Evolutionary conservation across 306 rosid species (phyloP), one percentile per base, ranked within the genome.

Genomic region (Sphenostylis stenocarpa): DNA sequence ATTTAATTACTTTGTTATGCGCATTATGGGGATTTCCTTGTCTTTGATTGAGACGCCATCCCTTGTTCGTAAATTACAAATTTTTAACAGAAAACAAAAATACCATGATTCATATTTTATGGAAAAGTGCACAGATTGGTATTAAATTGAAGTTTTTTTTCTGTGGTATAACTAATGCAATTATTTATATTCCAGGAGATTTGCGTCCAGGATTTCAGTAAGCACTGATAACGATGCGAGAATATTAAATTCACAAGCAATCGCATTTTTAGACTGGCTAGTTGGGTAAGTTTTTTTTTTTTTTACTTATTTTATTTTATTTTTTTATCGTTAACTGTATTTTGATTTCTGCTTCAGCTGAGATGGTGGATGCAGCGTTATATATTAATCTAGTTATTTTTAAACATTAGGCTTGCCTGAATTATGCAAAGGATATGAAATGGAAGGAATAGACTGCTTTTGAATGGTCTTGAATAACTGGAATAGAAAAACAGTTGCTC

Each of bases 161-260:
- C 4, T 19, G 17, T 65, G 45, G 24, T 23, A 48, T 57, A 71
- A 67, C 31, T 41, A 31, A 1, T 5, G 75, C 64, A 34, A 29
- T 67, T 58, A 33, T 52, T 67, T 85, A 80, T 78, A 67, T 81
- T 87, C 83, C 94, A 94, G 98, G 90, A 91, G 85, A 77, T 72
- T 73, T 77, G 76, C 84, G 19, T 82, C 93, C 71, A 78, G 67
- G 69, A 86, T 72, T 21, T 76, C 90, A 58, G 51, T 57, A 65
- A 80, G 58, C 57, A 68, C 19, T 38, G 89, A 85, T 61, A 75
- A 75, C 73, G 86, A 86, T 61, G 81, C 88, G n/a, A 78, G 84
- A 82, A 66, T 76, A 63, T 77, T 82, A 47, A 91, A 81, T 31
- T 89, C 77, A 23, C 86, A 84, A 69, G 96, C 88, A 80, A 81